Conservation (phyloP, 352 stramenopile genomes). For the Pythium scleroteichum region DNA sequence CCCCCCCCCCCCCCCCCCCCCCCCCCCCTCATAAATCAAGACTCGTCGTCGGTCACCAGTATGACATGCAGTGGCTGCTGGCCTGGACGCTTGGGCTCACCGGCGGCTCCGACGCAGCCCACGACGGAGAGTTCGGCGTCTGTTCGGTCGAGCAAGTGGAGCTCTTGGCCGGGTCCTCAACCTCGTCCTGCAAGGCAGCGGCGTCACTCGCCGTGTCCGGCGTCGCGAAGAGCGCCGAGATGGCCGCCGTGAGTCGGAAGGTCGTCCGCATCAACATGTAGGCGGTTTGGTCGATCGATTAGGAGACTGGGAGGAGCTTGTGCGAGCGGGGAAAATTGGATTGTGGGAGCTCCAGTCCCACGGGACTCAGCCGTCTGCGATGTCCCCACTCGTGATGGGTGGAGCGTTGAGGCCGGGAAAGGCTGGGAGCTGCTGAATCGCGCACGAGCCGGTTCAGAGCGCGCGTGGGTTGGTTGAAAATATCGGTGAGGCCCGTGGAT, state of each 20-base stretch:
- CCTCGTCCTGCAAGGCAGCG: not conserved
- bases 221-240: not conserved
- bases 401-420: not conserved
- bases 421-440: no score
- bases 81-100: conserved; percentile 14
- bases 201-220: not conserved
- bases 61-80: conserved; percentile 15
- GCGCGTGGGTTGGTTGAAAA: not conserved
- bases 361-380: not conserved
- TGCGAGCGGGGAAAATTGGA: not conserved
- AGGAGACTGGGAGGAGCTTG: no score
- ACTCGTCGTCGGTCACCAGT: conserved; percentile 10
- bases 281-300: not conserved
- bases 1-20: no score
- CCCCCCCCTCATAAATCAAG: not conserved
- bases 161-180: not conserved
- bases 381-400: not conserved
- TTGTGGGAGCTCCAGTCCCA: not conserved
- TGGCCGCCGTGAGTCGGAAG: not conserved
- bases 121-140: not conserved
- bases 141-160: not conserved
- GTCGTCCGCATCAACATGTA: not conserved
- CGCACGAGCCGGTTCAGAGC: not conserved
- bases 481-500: not conserved
- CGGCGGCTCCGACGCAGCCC: not conserved